Base-by-base conservation (phyloP, 129 eudicot species). In the Artemisia argyi region DNA sequence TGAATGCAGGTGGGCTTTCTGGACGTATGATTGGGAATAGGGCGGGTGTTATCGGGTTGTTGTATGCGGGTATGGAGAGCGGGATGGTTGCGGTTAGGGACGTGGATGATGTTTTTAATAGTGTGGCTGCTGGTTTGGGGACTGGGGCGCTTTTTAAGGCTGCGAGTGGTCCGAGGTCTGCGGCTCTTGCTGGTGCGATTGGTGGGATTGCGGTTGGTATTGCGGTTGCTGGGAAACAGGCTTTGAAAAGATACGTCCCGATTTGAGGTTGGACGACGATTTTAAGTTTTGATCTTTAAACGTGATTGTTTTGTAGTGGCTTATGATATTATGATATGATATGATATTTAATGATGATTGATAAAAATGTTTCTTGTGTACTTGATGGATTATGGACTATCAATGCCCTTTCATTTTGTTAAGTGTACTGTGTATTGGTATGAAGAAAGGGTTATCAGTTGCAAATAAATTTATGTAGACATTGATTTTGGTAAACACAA, bases 161-260 rank as follows among this genome's bases (percentile, higher is more conserved):
- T 53, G 97, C 97, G 26, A 19, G 84, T 0, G 97, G 97, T 13
- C 80, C 78, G 47, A 79, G 95, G 76, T 86, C 97, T 2, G 97
- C 97, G 13, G 97, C 97, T 4, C 88, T 91, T 71, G 97, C 97
- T 11, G 97, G 97, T n/a, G 97, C 95, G 12, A 76, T 88, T 19
- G 97, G 97, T 11, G 97, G 97, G 3, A 67, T 85, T 15, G 73
- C 81, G 28, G 97, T 83, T 22, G 95, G 95, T 20, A 32, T 83
- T 64, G 91, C 85, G 3, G 97, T 88, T 7, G 62, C 86, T 0
- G 90, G 87, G 50, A 91, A 91, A 80, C 97, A 88, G 71, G 87
- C 64, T 56, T 30, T 88, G 74, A 91, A 88, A 79, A 81, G 97
- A 74, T 88, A 91, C 16, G 84, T 88, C 11, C 95, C 92, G 11